A percentile compares a stretch with the other conserved stretches of the same genome.
Conservation (phyloP, 139 green algal genomes). For the Picochlorum sp. region DNA sequence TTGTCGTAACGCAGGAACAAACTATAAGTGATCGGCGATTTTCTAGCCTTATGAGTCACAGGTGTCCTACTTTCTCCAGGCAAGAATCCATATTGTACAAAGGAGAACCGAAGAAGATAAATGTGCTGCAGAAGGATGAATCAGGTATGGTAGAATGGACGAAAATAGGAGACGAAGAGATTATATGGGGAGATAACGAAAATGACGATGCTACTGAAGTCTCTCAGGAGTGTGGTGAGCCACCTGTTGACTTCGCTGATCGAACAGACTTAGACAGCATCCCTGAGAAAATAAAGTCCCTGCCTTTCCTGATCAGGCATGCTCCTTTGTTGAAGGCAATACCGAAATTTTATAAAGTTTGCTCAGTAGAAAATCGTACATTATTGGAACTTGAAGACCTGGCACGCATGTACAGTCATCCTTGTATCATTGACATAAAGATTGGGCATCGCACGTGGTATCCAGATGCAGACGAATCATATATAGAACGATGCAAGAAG, state of each 20-base stretch:
- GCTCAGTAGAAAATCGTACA: slow-evolving; percentile 15
- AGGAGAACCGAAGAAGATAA: too few species aligned
- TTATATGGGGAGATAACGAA: too few species aligned
- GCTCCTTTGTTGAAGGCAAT: slow-evolving; percentile 40
- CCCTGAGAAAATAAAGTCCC: background rate
- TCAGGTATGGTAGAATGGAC: too few species aligned
- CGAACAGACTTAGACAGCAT: too few species aligned
- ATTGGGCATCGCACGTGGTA: slow-evolving; percentile 60
- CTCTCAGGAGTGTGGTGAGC: background rate
- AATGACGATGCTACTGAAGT: slow-evolving; percentile 2
- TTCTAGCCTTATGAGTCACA: too few species aligned
- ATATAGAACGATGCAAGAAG: slow-evolving; percentile 54
- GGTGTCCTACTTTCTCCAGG: too few species aligned
- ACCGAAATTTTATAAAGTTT: slow-evolving; percentile 42
- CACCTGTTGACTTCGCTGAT: too few species aligned
- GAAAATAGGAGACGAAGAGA: too few species aligned
- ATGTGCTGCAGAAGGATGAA: too few species aligned
- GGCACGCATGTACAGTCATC: slow-evolving; percentile 42
- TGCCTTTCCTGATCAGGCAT: slow-evolving; percentile 42
- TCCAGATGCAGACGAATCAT: slow-evolving; percentile 33
- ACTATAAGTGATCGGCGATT: too few species aligned
- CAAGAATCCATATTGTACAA: too few species aligned
- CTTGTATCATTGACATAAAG: slow-evolving; percentile 73
- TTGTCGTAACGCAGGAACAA: too few species aligned
- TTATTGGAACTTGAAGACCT: slow-evolving; percentile 69